Percentiles rank a stretch among this genome's conserved stretches.
Conservation (phyloP, 2,329 filamentous ascomycete species). For the Fusarium sp. region DNA sequence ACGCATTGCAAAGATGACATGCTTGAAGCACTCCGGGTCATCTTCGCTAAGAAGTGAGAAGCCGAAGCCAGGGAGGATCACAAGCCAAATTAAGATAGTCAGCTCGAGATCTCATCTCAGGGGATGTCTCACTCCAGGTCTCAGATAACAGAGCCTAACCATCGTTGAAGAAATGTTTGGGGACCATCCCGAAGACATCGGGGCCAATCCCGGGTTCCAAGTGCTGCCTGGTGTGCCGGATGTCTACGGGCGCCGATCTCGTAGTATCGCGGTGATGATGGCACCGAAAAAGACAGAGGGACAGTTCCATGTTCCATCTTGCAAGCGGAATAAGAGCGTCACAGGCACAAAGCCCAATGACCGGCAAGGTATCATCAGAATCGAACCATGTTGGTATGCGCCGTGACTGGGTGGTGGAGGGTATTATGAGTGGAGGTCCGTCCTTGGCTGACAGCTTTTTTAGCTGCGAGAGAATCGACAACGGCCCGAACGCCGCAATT, state of each 20-base stretch:
- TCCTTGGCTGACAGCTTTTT: conserved; percentile 27
- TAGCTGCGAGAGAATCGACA: conserved; percentile 16
- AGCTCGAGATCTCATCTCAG: conserved; percentile 12
- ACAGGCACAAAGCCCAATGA: conserved; percentile 11
- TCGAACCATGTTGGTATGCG: conserved; percentile 35
- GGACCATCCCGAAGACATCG: conserved; percentile 7
- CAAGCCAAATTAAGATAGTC: background rate
- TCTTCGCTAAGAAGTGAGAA: background rate
- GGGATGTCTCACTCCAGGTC: conserved; percentile 16
- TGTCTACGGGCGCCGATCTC: background rate
- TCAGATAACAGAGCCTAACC: background rate
- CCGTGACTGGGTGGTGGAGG: conserved; percentile 29
- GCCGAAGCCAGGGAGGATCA: background rate
- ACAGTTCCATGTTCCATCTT: background rate
- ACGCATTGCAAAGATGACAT: background rate
- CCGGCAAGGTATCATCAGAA: conserved; percentile 31
- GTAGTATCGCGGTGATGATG: background rate
- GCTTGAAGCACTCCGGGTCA: background rate
- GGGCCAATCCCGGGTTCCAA: conserved; percentile 4
- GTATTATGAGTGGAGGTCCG: conserved; percentile 20
- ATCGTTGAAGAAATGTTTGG: conserved; percentile 10
- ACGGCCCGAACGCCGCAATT: conserved; percentile 33
- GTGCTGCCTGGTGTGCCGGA: background rate
- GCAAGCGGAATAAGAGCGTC: background rate
- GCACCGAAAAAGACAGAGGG: background rate